These are phyloP conservation scores for Mytilinidion resinicola DNA, from an alignment of 495 filamentous ascomycete species.

Conservation along the genomic window DNA sequence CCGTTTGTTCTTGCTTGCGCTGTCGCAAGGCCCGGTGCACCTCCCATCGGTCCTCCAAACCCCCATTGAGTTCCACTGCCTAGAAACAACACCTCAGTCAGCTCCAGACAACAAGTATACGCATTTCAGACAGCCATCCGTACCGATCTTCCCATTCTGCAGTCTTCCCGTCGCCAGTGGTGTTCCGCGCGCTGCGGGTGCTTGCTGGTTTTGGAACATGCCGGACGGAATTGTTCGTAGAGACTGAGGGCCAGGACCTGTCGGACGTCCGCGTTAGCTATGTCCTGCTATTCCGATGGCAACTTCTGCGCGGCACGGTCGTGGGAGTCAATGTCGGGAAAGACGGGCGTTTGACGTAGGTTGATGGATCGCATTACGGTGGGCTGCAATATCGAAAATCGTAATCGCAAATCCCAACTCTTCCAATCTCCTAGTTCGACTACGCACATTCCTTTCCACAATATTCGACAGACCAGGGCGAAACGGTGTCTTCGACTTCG, in stretches of 20 bases:
- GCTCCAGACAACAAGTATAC: not conserved
- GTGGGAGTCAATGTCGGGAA: not conserved
- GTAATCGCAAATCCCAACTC: no score
- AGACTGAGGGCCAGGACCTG: conserved; percentile 23
- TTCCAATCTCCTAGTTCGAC: no score
- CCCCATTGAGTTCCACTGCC: conserved; percentile 25
- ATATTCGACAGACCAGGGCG: no score
- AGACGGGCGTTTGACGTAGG: not conserved
- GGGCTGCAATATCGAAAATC: no score
- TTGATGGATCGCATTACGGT: no score
- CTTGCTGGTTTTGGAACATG: conserved; percentile 30
- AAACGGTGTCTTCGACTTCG: no score
- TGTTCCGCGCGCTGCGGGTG: conserved; percentile 14
- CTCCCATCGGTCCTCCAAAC: conserved; percentile 57
- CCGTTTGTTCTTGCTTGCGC: conserved; percentile 55
- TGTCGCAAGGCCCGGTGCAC: conserved; percentile 52
- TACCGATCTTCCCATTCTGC: conserved; percentile 32
- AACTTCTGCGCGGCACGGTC: no score
- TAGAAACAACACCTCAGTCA: conserved; percentile 6
- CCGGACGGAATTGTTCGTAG: conserved; percentile 20
- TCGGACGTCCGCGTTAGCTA: not conserved
- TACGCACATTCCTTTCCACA: no score
- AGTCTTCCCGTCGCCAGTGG: conserved; percentile 23
- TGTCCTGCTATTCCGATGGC: not conserved
- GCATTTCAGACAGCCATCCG: not conserved